Evolutionary conservation across 805 yeast genomes (phyloP).

Genomic region (Teunomyces barrocoloradensis): DNA sequence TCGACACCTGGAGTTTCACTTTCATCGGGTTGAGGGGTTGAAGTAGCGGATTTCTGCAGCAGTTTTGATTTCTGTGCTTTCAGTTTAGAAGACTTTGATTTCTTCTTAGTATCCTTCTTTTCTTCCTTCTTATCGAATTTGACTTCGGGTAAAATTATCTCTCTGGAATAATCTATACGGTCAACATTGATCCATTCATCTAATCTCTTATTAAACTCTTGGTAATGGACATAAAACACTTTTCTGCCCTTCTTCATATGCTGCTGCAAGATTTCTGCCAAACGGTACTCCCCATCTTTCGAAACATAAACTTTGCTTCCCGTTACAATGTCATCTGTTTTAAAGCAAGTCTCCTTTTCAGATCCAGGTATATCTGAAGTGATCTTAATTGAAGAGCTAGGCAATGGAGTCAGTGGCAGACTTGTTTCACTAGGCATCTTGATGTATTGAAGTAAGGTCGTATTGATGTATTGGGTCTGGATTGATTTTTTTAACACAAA

Average conservation of each 20-base stretch:
- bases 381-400: background rate
- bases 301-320: slow-evolving; percentile 82
- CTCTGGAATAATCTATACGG: slow-evolving; percentile 68
- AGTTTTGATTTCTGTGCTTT: slow-evolving; percentile 20
- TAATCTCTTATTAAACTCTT: slow-evolving; percentile 89
- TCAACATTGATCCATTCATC: slow-evolving; percentile 89
- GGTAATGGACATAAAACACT: slow-evolving; percentile 89
- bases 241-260: slow-evolving; percentile 73
- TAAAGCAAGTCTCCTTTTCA: slow-evolving; percentile 13
- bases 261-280: slow-evolving; percentile 82
- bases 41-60: slow-evolving; percentile 12
- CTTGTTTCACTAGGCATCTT: slow-evolving; percentile 2
- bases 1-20: slow-evolving; percentile 28
- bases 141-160: slow-evolving; percentile 69
- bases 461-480: background rate
- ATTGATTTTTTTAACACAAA: background rate
- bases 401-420: slow-evolving; percentile 1
- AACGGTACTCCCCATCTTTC: slow-evolving; percentile 75
- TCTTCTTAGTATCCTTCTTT: slow-evolving; percentile 32
- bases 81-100: slow-evolving; percentile 23
- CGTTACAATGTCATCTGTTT: slow-evolving; percentile 51
- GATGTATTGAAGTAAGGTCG: background rate
- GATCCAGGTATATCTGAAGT: background rate
- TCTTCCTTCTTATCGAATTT: slow-evolving; percentile 48
- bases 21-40: slow-evolving; percentile 27